Percentiles rank a stretch among this genome's conserved stretches.
phyloP scores from a whole-genome alignment of 306 rosid species.

The Cucumis cinereus region DNA sequence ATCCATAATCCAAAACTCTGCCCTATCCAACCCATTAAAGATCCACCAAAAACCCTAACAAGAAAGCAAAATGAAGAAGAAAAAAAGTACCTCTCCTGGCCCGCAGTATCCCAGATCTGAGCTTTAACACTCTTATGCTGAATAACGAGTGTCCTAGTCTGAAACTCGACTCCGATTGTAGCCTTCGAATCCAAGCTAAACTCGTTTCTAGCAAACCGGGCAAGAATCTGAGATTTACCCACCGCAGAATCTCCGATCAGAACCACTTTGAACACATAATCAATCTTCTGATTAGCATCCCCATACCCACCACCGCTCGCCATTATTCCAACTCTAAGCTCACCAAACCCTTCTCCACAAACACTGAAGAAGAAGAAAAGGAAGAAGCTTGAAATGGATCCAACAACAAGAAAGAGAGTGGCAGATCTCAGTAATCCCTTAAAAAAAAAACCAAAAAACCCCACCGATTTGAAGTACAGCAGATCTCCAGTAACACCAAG shows the following conservation, averaged over 20 bases:
- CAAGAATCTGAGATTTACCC: slow-evolving; percentile 94
- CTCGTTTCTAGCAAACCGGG: slow-evolving; percentile 89
- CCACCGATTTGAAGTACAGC: neutral
- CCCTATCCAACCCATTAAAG: neutral
- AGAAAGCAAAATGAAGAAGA: neutral
- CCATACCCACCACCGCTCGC: slow-evolving; percentile 67
- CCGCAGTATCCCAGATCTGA: slow-evolving; percentile 99
- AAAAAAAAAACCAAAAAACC: neutral
- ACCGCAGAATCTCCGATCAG: slow-evolving; percentile 94
- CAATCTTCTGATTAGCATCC: slow-evolving; percentile 79
- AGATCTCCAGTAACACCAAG: neutral
- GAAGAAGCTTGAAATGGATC: neutral
- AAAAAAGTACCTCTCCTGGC: slow-evolving; percentile 77
- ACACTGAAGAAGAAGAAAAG: neutral
- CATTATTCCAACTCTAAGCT: slow-evolving; percentile 24
- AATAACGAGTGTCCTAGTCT: slow-evolving; percentile 74
- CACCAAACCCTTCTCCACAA: neutral
- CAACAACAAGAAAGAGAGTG: neutral
- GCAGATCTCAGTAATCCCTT: neutral
- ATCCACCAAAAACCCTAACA: neutral
- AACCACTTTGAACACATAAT: slow-evolving; percentile 94
- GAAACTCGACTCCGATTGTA: slow-evolving; percentile 96
- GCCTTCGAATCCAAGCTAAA: slow-evolving; percentile 94
- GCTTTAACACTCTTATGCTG: slow-evolving; percentile 91
- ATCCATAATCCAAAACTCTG: neutral